A percentile compares a stretch with the other conserved stretches of the same genome.
Conservation (phyloP, 2,329 filamentous ascomycete genomes). For the Hymenoscyphus albidus region DNA sequence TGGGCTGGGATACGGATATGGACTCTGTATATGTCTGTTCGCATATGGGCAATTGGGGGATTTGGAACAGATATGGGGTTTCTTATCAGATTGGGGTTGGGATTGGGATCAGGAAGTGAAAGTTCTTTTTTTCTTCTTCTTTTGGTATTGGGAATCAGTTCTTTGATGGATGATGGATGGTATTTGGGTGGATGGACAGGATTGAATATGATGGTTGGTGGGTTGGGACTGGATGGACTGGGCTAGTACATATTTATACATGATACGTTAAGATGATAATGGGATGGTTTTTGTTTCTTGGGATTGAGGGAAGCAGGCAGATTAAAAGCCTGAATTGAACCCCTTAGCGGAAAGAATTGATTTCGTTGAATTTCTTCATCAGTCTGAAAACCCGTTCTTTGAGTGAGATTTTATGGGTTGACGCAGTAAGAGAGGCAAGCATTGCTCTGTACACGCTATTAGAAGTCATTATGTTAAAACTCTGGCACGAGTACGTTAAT, state of each 20-base stretch:
- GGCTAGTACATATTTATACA: not conserved
- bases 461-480: no score
- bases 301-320: not conserved
- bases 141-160: not conserved
- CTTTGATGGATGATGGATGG: not conserved
- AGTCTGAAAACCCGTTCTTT: no score
- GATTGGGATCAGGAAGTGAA: not conserved
- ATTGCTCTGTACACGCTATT: no score
- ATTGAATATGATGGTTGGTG: not conserved
- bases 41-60: not conserved
- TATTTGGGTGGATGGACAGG: not conserved
- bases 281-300: not conserved
- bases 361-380: no score
- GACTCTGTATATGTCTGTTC: conserved; percentile 1
- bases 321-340: no score
- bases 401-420: no score
- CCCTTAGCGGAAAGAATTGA: no score
- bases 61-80: not conserved
- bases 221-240: not conserved
- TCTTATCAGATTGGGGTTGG: not conserved
- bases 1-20: not conserved
- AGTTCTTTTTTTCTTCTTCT: not conserved
- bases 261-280: not conserved
- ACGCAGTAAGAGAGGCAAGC: no score
- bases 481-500: no score